Base-by-base conservation (phyloP, 805 yeast species). In the Starmerella bacillaris region DNA sequence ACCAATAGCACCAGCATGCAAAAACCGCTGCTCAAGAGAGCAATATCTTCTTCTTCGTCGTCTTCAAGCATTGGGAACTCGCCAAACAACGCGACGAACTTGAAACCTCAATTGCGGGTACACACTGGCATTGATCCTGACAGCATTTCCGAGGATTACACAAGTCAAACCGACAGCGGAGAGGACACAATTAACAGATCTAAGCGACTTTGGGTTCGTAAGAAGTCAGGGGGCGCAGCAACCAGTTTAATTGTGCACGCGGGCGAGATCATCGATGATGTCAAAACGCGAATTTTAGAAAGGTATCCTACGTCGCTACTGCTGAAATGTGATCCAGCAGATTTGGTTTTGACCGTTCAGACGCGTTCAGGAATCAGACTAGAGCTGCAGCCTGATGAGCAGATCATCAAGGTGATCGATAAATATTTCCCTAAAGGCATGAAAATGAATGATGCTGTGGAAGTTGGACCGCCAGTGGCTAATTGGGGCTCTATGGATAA, bases 221-320 rank as follows among this genome's bases (percentile, higher is more conserved):
- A 38, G 30, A 41, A 41, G 29, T 50, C 57, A 3, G 51, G 54
- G 21, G 49, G 57, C 6, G 49, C 52, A 14, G 78, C 95, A 3
- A 79, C 94, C 0, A 68, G 92, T 1, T 56, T 84, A 5, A 51
- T 62, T 38, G 75, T 78, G 15, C 60, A 62, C 14, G 70, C 70
- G 21, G 50, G 54, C 16, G 86, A 78, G 49, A 64, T 83, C 1
- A 66, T 65, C 4, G 96, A 84, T 53, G 55, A 86, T 54, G 59
- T 84, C 46, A 84, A 84, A 49, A 58, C 64, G 8, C 64, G 70
- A 39, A 64, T 84, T 1, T 54, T 73, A 24, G 58, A 57, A 30
- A 78, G 74, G 46, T 77, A 67, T 52, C 78, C 92, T 36, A 71
- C 76, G 39, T 65, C 79, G 2, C 50, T 76, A 37, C 78, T 72